These are phyloP conservation scores for Irpex sp. DNA, from an alignment of 1,284 basidiomycete genomes.

Conservation along the genomic window DNA sequence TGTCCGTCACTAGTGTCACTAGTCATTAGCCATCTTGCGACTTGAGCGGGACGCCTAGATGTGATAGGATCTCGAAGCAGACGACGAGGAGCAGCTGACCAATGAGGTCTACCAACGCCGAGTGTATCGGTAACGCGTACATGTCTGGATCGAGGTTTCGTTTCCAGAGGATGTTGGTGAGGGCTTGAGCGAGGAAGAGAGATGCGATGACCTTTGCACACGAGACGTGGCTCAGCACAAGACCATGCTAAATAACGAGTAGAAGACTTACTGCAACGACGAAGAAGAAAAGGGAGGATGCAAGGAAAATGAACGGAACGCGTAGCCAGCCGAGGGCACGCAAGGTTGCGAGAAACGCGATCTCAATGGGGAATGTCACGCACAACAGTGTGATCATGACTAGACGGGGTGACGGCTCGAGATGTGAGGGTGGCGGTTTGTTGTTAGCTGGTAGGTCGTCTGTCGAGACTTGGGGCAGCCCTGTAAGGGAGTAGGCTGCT, in stretches of 20 bases:
- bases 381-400: slow-evolving; percentile 67
- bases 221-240: background rate
- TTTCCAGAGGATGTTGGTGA: slow-evolving; percentile 84
- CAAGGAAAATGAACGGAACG: slow-evolving; percentile 63
- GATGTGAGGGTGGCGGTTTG: slow-evolving; percentile 10
- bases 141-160: slow-evolving; percentile 86
- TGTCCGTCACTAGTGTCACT: background rate
- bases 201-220: slow-evolving; percentile 65
- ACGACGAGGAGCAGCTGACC: slow-evolving; percentile 82
- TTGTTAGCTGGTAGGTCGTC: slow-evolving; percentile 14
- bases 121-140: slow-evolving; percentile 91
- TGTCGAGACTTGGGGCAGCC: slow-evolving; percentile 14
- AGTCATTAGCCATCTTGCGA: background rate
- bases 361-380: slow-evolving; percentile 75
- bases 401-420: slow-evolving; percentile 43
- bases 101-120: slow-evolving; percentile 87
- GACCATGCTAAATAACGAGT: background rate
- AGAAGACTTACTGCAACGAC: slow-evolving; percentile 63
- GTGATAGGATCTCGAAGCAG: slow-evolving; percentile 64
- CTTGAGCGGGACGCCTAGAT: slow-evolving; percentile 32
- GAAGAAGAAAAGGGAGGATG: slow-evolving; percentile 67
- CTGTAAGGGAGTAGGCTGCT: slow-evolving; percentile 29
- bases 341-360: slow-evolving; percentile 69
- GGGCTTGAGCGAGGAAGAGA: slow-evolving; percentile 59
- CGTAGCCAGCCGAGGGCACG: slow-evolving; percentile 73